Evolutionary conservation across 352 stramenopile genomes (phyloP), one percentile per base, ranked within the genome.

Genomic region (Phytophthora pseudosyringae): DNA sequence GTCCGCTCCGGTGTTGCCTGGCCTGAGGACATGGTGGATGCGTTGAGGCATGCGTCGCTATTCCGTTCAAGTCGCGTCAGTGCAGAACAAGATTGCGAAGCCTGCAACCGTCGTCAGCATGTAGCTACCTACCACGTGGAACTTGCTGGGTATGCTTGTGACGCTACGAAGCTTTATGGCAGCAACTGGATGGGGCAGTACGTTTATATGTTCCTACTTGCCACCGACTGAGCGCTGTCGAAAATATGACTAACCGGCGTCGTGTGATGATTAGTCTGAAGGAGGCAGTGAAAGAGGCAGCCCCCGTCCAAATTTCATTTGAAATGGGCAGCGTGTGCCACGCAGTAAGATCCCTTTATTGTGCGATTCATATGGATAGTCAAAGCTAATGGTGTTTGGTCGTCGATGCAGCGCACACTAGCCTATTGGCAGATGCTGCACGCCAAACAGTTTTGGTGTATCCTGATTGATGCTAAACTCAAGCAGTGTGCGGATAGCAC

Each of bases 371-470:
- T 11, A 5, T 26, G 5, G 26, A 39, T 26, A 45, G 28, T 4
- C 25, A n/a, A 25, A 40, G 26, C 41, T 61, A 28, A 59, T 57
- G 13, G 46, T 21, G 1, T 39, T 21, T 65, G 3, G 3, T 47
- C 66, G 9, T 45, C 41, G 7, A 12, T 59, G 8, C 46, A 95
- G 87, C 80, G 87, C 21, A 89, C 80, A 4, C 60, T 94, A 29
- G 75, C 72, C 3, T 95, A 87, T 58, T 95, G 87, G 87, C 79
- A 93, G 40, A 39, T 95, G 29, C 73, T 91, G 6, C 87, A 95
- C 31, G 82, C 87, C 29, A 95, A 95, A 54, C 83, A 80, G 15
- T 91, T 92, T 43, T 92, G 82, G 83, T 89, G 80, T 7, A 76
- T 77, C 13, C n/a, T 94, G 2, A 73, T 95, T 28, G 81, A 92